Conservation (phyloP, 371 early-diverging fungal species). For the Thermomucor indicae-seudaticae region DNA sequence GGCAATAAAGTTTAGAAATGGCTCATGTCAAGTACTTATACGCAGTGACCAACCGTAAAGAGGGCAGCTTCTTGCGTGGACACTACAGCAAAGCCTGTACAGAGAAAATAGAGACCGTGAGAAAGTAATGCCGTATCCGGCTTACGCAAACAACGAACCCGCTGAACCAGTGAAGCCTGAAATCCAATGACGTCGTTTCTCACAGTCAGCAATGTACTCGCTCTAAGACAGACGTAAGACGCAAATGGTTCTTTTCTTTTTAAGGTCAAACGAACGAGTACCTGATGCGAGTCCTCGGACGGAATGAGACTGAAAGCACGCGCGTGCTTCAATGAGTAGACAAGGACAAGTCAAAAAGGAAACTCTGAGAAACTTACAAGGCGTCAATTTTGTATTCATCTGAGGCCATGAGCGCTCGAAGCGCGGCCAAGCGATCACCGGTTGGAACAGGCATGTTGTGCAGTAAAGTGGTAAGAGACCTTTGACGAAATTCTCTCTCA, state of each 20-base stretch:
- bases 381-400: conserved; percentile 65
- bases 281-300: conserved; percentile 94
- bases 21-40: no score
- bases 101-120: conserved; percentile 2
- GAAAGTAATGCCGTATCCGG: neutral
- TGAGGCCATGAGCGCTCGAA: conserved; percentile 71
- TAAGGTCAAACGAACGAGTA: conserved; percentile 16
- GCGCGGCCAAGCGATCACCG: conserved; percentile 49
- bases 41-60: no score
- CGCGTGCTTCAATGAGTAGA: neutral
- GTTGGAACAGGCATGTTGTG: conserved; percentile 45
- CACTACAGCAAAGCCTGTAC: conserved; percentile 74
- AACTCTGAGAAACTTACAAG: conserved; percentile 45
- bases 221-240: conserved; percentile 54
- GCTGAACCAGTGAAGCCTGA: conserved; percentile 98
- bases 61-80: conserved; percentile 69
- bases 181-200: conserved; percentile 89
- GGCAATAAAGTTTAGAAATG: no score
- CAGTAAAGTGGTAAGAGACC: neutral
- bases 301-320: conserved; percentile 68
- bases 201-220: conserved; percentile 94
- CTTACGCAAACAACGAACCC: conserved; percentile 34
- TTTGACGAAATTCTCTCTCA: no score
- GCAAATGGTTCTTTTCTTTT: neutral
- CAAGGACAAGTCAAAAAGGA: neutral